Base-by-base conservation (phyloP, 1,284 basidiomycete genomes). In the Laetiporus sulphureus region DNA sequence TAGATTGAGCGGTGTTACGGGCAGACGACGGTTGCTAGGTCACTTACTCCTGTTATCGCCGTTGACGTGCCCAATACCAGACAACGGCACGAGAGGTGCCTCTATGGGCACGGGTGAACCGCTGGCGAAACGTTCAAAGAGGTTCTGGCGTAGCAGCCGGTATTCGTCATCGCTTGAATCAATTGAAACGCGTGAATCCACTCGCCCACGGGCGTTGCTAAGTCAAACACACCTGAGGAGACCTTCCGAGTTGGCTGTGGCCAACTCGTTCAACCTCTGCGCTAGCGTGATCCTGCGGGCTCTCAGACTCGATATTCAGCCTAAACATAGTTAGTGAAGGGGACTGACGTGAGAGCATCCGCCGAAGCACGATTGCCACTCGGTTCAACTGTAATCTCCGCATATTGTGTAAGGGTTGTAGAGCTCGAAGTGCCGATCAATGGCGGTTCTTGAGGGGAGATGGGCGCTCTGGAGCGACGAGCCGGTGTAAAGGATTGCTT, bases 241-340 rank as follows among this genome's bases (percentile, higher is more conserved):
- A 22, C 85, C 85, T 53, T 88, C 79, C 4, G 77, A 71, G 58
- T 89, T 87, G 20, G 85, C 84, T 22, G 70, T 62, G n/a, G 84
- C 83, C 44, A 89, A 64, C 60, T 88, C 86, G 48, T 84, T 77
- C 45, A 89, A 68, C 44, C 81, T 72, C 61, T 86, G 79, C 22
- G 86, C 85, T 46, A 89, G 71, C 20, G 80, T 81, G 46, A 76
- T 68, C 44, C 85, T 88, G 50, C 3, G 27, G n/a, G n/a, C 38
- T 6, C 18, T 43, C 39, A 39, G 41, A 32, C 19, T 37, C 40
- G n/a, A 40, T 15, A 29, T 24, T 44, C 25, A 34, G 35, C 21
- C 22, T 31, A 27, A 31, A 41, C 15, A 32, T 36, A 41, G 38
- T 41, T 32, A 46, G 41, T 47, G 47, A 41, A 32, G 25, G 30